These are phyloP conservation scores for Sporothrix curviconia DNA, from an alignment of 2,329 filamentous ascomycete species.

Conservation along the genomic window DNA sequence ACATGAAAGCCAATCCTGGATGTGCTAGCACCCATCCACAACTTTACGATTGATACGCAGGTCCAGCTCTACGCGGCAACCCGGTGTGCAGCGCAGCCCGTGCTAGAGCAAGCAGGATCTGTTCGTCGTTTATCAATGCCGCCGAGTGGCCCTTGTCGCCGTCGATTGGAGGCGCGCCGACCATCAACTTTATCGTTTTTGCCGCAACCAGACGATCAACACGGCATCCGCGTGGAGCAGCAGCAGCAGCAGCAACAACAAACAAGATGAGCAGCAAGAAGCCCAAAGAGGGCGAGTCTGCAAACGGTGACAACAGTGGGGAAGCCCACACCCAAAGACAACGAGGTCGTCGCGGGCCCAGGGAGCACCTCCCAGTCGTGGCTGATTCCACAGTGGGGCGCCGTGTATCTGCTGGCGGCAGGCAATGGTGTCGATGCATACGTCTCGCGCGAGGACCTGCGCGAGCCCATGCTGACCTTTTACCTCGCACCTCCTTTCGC, in stretches of 20 bases:
- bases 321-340: too few species aligned
- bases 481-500: slow-evolving; percentile 78
- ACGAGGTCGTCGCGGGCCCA: slow-evolving; percentile 34
- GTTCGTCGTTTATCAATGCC: slow-evolving; percentile 90
- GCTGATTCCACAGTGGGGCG: slow-evolving; percentile 95
- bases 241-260: background rate
- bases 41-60: slow-evolving; percentile 94
- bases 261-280: too few species aligned
- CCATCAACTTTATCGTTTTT: slow-evolving; percentile 92
- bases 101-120: slow-evolving; percentile 79
- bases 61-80: slow-evolving; percentile 86
- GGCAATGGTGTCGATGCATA: slow-evolving; percentile 37
- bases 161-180: slow-evolving; percentile 87
- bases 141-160: slow-evolving; percentile 96
- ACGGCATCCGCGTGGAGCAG: slow-evolving; percentile 20
- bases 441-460: slow-evolving; percentile 60
- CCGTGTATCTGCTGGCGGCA: slow-evolving; percentile 51
- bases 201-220: slow-evolving; percentile 67
- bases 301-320: background rate
- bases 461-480: slow-evolving; percentile 82
- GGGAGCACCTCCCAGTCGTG: slow-evolving; percentile 56
- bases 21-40: slow-evolving; percentile 75
- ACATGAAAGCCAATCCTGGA: slow-evolving; percentile 76
- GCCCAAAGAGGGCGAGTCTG: background rate
- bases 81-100: slow-evolving; percentile 55